phyloP scores from a whole-genome alignment of 495 filamentous ascomycete genomes.

The Penicillium diatomitis region DNA sequence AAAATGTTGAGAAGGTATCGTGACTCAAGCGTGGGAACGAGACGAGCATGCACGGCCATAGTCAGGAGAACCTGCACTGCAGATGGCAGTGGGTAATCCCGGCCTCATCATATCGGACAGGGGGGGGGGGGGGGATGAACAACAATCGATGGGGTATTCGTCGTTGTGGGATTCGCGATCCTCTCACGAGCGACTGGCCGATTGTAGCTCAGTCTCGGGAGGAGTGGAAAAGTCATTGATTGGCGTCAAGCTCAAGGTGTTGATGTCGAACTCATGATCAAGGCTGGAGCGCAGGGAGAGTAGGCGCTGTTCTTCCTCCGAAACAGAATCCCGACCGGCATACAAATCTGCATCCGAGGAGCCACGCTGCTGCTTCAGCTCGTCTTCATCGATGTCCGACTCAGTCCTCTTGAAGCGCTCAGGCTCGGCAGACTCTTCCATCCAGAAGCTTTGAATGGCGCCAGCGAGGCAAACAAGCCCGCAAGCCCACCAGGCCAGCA shows the following conservation, averaged over 20 bases:
- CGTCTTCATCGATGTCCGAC: constrained; percentile 14
- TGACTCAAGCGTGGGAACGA: no score
- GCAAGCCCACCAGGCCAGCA: constrained; percentile 87
- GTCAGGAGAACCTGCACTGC: no score
- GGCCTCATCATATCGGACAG: constrained; percentile 12
- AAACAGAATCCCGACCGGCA: constrained; percentile 13
- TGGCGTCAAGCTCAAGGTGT: constrained; percentile 18
- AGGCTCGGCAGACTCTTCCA: constrained; percentile 34
- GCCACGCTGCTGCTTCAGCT: constrained; percentile 19
- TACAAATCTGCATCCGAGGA: constrained; percentile 6
- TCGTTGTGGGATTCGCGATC: neutral
- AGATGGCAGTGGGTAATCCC: neutral
- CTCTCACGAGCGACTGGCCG: neutral
- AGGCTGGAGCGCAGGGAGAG: constrained; percentile 36
- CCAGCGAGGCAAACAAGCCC: constrained; percentile 66
- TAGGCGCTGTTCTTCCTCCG: constrained; percentile 31
- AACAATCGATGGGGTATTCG: neutral
- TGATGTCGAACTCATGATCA: constrained; percentile 27
- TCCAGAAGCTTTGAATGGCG: constrained; percentile 48
- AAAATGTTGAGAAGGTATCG: no score
- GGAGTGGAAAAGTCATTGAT: constrained; percentile 4
- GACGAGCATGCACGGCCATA: no score
- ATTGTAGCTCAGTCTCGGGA: constrained; percentile 6
- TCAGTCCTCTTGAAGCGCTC: constrained; percentile 17
- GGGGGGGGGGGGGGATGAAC: neutral